phyloP scores from a whole-genome alignment of 345 rosid genomes.

The Stellera chamaejasme region DNA sequence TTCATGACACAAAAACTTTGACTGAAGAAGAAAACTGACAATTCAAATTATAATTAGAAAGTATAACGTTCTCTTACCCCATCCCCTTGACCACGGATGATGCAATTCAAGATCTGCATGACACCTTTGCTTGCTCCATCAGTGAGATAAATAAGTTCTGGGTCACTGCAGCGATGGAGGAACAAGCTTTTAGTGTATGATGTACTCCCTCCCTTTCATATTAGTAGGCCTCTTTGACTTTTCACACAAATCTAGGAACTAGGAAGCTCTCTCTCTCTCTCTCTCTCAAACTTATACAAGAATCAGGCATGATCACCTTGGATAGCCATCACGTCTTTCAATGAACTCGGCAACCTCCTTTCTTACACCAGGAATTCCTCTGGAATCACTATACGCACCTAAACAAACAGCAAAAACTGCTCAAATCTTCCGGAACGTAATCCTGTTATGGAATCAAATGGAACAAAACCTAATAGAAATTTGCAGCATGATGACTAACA shows the following conservation, averaged over 20 bases:
- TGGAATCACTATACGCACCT: conserved; percentile 99
- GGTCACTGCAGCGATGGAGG: conserved; percentile 52
- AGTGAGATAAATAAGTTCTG: conserved; percentile 90
- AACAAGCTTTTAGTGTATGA: conserved; percentile 11
- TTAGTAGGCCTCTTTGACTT: too few species aligned
- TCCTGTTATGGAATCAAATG: background rate
- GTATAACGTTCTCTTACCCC: conserved; percentile 49
- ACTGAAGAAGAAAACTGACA: background rate
- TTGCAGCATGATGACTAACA: background rate
- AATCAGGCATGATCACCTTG: conserved; percentile 54
- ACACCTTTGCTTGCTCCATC: conserved; percentile 99
- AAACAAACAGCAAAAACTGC: conserved; percentile 8
- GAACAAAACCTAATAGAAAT: background rate
- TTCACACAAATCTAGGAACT: too few species aligned
- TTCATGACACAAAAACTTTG: background rate
- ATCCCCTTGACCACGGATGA: conserved; percentile 77
- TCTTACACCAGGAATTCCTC: conserved; percentile 85
- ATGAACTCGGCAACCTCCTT: conserved; percentile 97
- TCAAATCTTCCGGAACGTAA: background rate
- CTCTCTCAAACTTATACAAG: conserved; percentile 5
- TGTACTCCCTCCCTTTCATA: too few species aligned
- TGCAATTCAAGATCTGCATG: conserved; percentile 84
- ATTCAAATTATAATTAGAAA: background rate
- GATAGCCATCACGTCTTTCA: conserved; percentile 87
- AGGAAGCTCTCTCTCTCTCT: conserved; percentile 1